These are phyloP conservation scores for Penicillium sp. DNA, from an alignment of 2,329 filamentous ascomycete species.

Conservation along the genomic window DNA sequence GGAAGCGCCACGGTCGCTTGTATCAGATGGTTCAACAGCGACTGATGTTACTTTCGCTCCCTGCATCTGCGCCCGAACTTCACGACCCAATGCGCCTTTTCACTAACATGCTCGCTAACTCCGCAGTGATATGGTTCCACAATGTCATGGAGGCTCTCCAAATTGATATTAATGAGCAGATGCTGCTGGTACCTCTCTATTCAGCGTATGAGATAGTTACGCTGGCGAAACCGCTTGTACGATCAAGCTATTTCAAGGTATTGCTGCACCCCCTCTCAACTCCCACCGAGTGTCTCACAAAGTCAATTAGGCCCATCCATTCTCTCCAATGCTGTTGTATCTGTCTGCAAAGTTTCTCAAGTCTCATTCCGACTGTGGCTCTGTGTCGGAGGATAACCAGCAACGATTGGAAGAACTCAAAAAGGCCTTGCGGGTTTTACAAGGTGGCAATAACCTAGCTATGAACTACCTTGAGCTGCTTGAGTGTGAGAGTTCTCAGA, in stretches of 20 bases:
- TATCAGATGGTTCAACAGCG: slow-evolving; percentile 11
- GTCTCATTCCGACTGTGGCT: slow-evolving; percentile 4
- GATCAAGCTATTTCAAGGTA: slow-evolving; percentile 16
- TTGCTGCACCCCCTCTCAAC: background rate
- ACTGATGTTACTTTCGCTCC: slow-evolving; percentile 11
- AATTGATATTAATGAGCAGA: slow-evolving; percentile 1
- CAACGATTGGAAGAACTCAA: slow-evolving; percentile 2
- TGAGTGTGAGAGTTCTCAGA: background rate
- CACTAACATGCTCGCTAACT: slow-evolving; percentile 17
- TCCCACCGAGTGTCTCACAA: background rate
- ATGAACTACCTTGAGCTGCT: slow-evolving; percentile 3
- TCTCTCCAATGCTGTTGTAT: slow-evolving; percentile 10
- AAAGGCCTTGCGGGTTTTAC: slow-evolving; percentile 3
- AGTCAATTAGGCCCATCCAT: slow-evolving; percentile 3
- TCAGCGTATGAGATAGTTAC: slow-evolving; percentile 17
- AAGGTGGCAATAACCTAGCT: slow-evolving; percentile 7
- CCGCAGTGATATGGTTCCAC: slow-evolving; percentile 8
- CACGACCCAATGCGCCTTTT: slow-evolving; percentile 19
- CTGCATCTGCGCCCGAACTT: slow-evolving; percentile 3
- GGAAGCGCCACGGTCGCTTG: slow-evolving; percentile 13
- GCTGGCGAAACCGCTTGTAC: slow-evolving; percentile 7
- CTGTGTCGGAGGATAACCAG: slow-evolving; percentile 4
- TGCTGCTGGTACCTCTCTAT: background rate
- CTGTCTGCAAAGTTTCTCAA: slow-evolving; percentile 10
- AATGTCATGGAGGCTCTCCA: slow-evolving; percentile 9